These are phyloP conservation scores for Plasmodium sp. DNA, from an alignment of 169 alveolate species.

Conservation along the genomic window DNA sequence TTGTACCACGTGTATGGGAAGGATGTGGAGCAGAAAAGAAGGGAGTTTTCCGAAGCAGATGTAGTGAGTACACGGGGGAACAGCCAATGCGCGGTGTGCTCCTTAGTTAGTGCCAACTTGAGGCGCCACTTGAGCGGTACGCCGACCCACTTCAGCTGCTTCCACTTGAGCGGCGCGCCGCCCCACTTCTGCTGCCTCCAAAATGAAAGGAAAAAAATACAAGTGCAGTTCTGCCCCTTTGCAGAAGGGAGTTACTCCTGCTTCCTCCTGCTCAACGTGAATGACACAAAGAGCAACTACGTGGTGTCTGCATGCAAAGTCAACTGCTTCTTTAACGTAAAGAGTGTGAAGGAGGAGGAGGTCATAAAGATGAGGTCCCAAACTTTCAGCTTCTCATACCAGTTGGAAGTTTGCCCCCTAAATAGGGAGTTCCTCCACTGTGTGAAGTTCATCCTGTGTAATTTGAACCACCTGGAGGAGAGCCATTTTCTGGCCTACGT, in stretches of 20 bases:
- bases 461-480: slow-evolving; percentile 9
- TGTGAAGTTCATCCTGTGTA: slow-evolving; percentile 21
- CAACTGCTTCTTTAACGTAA: slow-evolving; percentile 48
- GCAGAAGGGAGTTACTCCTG: slow-evolving; percentile 45
- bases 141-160: slow-evolving; percentile 10
- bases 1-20: slow-evolving; percentile 34
- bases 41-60: slow-evolving; percentile 23
- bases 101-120: slow-evolving; percentile 11
- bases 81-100: slow-evolving; percentile 33
- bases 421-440: slow-evolving; percentile 51
- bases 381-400: neutral
- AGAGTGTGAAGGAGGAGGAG: slow-evolving; percentile 53
- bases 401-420: slow-evolving; percentile 20
- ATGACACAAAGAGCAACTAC: slow-evolving; percentile 19
- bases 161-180: neutral
- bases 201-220: slow-evolving; percentile 25
- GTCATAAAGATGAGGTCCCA: slow-evolving; percentile 19
- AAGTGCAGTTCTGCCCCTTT: slow-evolving; percentile 61
- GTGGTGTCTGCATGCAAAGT: slow-evolving; percentile 39
- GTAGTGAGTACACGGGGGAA: neutral
- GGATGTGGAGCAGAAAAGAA: slow-evolving; percentile 24
- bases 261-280: slow-evolving; percentile 32
- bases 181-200: neutral
- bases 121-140: neutral
- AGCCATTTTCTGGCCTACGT: slow-evolving; percentile 10